Base-by-base conservation (phyloP, 1,139 yeast genomes). In the Suhomyces choctaworum region DNA sequence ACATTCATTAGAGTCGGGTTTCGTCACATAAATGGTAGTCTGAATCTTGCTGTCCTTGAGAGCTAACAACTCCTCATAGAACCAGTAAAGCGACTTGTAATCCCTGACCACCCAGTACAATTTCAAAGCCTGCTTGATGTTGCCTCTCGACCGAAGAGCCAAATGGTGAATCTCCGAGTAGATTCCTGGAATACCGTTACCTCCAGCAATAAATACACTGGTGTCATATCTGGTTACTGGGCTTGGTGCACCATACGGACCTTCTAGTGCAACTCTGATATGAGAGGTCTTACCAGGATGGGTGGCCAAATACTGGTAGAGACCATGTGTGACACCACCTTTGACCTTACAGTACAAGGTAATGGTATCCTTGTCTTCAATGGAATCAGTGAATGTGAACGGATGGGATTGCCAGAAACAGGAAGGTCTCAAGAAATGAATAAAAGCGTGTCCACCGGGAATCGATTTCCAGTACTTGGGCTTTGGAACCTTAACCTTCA, bases 41-140 rank as follows among this genome's bases (percentile, higher is more conserved):
- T 59, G 62, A 27, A 71, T 60, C 3, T 46, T 47, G 0, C 66
- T 49, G 22, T 54, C 42, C 32, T 51, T 51, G 37, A 78, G 51
- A 4, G 56, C 49, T 16, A 54, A 37, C 16, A 80, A 56, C 45
- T 80, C 82, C 22, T 70, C 65, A 32, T 58, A 56, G 52, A 78
- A 78, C 80, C 81, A 76, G 10, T 52, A 47, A 20, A 78, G 48
- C 0, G 75, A 58, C 12, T 60, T 57, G 23, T 58, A 59, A 36
- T 73, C 76, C 39, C 76, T 62, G 3, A 76, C 60, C 2, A 73
- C 66, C 87, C 87, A 80, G 23, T 65, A 43, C 34, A 80, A 58
- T 33, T 65, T 64, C 27, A 76, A 46, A 5, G 44, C 42, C 35
- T 57, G 61, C 14, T 51, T 52, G 11, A 31, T 22, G 12, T 44